A percentile compares a stretch with the other conserved stretches of the same genome.
These are phyloP conservation scores for Colletotrichum graminicola DNA, from an alignment of 2,329 filamentous ascomycete genomes.

Conservation along the genomic window DNA sequence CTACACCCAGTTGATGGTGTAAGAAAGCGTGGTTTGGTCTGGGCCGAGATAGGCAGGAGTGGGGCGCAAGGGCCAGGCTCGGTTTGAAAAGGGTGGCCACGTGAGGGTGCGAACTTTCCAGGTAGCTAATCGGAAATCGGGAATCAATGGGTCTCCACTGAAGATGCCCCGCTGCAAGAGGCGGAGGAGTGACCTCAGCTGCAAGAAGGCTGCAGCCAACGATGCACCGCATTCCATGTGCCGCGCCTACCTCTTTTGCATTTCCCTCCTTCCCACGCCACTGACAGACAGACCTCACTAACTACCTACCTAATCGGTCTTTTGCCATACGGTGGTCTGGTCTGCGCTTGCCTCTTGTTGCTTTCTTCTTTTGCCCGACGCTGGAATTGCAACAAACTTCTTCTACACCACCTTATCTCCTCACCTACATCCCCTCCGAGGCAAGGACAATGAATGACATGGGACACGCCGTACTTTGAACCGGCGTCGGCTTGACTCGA, in stretches of 20 bases:
- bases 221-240: conserved; percentile 40
- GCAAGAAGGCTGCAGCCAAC: conserved; percentile 42
- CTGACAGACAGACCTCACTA: conserved; percentile 2
- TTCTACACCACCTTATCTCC: neutral
- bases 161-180: conserved; percentile 38
- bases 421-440: conserved; percentile 14
- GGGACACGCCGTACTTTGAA: conserved; percentile 24
- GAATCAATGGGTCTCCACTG: conserved; percentile 37
- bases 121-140: conserved; percentile 42
- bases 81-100: conserved; percentile 39
- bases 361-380: conserved; percentile 13
- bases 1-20: conserved; percentile 8
- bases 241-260: conserved; percentile 36
- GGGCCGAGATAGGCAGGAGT: conserved; percentile 27
- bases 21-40: conserved; percentile 34
- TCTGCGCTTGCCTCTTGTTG: conserved; percentile 22
- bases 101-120: conserved; percentile 41
- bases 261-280: conserved; percentile 14
- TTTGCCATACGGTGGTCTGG: conserved; percentile 1
- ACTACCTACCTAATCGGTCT: neutral
- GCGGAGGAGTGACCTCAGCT: conserved; percentile 42
- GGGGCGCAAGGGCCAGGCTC: conserved; percentile 39
- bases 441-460: conserved; percentile 28
- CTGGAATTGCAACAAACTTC: conserved; percentile 5
- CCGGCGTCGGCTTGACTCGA: conserved; percentile 35